phyloP scores from a whole-genome alignment of 148 eudicot genomes.

The Cornus controversa region DNA sequence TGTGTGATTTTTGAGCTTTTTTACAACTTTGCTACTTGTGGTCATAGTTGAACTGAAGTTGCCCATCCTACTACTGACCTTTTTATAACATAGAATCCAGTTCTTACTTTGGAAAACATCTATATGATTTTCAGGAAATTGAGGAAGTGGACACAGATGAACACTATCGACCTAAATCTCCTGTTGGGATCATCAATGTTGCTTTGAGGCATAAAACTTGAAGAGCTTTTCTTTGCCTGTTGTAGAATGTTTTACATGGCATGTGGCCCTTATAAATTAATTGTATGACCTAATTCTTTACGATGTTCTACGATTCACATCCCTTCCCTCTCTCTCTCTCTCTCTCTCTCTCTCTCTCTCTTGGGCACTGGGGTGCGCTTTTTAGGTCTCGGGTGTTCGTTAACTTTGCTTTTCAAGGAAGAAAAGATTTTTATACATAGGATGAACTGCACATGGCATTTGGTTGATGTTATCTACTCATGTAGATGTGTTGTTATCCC shows the following conservation, averaged over 20 bases:
- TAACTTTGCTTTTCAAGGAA: neutral
- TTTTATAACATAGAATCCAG: neutral
- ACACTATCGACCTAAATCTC: slow-evolving; percentile 67
- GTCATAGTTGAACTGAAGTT: neutral
- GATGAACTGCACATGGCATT: too few relatives aligned
- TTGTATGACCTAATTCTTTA: neutral
- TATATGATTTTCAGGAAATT: slow-evolving; percentile 48
- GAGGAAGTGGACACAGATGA: slow-evolving; percentile 82
- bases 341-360: too few relatives aligned
- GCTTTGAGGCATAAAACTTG: slow-evolving; percentile 26
- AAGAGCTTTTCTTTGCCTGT: neutral
- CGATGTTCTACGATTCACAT: neutral
- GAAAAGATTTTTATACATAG: too few relatives aligned
- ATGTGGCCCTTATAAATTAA: neutral
- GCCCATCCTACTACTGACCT: neutral
- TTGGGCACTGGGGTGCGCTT: too few relatives aligned
- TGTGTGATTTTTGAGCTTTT: too few relatives aligned
- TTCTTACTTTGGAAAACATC: neutral
- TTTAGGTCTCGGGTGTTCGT: neutral
- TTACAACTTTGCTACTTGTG: neutral
- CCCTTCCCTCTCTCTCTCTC: neutral
- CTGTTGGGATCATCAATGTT: slow-evolving; percentile 58
- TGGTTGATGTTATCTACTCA: too few relatives aligned
- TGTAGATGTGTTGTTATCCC: too few relatives aligned
- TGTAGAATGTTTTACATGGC: neutral